Base-by-base conservation (phyloP, 441 rosid species). In the Monsonia emarginata region DNA sequence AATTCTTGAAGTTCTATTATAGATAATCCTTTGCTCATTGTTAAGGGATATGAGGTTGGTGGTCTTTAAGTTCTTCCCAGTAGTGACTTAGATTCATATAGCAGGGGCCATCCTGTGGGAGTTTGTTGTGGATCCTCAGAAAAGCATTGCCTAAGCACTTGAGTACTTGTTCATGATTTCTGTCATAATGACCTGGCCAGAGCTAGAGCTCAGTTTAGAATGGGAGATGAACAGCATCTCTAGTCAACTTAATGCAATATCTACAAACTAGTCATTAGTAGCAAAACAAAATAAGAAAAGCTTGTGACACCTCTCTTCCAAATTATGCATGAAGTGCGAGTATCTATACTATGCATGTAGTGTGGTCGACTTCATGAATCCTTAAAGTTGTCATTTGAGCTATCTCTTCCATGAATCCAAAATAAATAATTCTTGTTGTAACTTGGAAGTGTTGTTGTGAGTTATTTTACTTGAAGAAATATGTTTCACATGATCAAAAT, bases 401-500 rank as follows among this genome's bases (percentile, higher is more conserved):
- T 56, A 11, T 31, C 31, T 2, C 16, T 25, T 54, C 60, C 13
- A 54, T 54, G 22, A 22, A 24, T 22, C 18, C 1, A 24, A 22
- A 54, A 54, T 54, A 24, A 54, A 24, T 22, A 11, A 11, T 25
- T 54, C 28, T 54, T 25, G 1, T 0, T 5, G 26, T 26, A 52
- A 52, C 4, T 52, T 5, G 26, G 58, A 52, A 52, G 14, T 52
- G 58, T 52, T 52, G 27, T 54, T 54, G 24, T 46, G 54, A 46
- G 19, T 50, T 19, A 57, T 57, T 11, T 22, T 57, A 26, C 32
- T 57, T 11, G 27, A 54, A 22, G 30, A 24, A 54, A 54, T 24
- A 54, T 22, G 60, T 56, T 68, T 65, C 54, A 7, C 65, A 34
- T 2, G 40, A 46, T 30, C 69, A 63, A 61, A 65, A 44, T 63